These are phyloP conservation scores for Naganishia sp. DNA, from an alignment of 1,284 basidiomycete genomes.

Conservation along the genomic window DNA sequence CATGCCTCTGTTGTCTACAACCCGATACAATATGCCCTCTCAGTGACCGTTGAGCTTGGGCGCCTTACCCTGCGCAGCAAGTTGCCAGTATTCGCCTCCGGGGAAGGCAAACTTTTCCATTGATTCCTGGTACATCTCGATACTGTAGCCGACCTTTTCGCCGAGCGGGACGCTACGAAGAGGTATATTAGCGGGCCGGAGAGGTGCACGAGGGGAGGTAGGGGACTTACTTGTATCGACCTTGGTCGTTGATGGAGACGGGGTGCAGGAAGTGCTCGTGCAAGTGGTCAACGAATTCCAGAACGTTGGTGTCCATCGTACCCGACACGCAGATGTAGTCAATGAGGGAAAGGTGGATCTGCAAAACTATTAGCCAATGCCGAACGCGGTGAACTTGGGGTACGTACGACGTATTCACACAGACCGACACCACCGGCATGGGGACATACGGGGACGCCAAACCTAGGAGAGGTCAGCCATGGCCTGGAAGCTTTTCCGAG, in stretches of 20 bases:
- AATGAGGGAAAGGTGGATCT: conserved; percentile 62
- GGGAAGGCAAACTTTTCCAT: conserved; percentile 55
- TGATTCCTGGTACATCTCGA: conserved; percentile 55
- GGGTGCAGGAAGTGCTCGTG: conserved; percentile 91
- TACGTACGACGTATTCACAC: conserved; percentile 87
- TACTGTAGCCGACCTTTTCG: conserved; percentile 54
- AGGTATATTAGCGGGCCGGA: conserved; percentile 53
- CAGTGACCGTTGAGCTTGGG: conserved; percentile 37
- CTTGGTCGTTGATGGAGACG: conserved; percentile 80
- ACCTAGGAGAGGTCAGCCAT: conserved; percentile 50
- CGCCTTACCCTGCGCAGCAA: conserved; percentile 45
- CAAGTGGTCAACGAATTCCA: conserved; percentile 71
- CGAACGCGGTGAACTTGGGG: not conserved
- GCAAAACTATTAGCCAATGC: conserved; percentile 9
- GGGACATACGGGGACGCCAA: conserved; percentile 84
- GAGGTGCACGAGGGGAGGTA: conserved; percentile 58
- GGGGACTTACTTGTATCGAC: conserved; percentile 69
- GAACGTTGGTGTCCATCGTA: conserved; percentile 87
- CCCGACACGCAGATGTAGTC: conserved; percentile 92
- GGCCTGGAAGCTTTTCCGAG: conserved; percentile 45
- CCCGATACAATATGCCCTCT: not conserved
- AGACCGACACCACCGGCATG: conserved; percentile 94
- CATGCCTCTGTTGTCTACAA: not conserved
- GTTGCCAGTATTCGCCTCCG: conserved; percentile 55
- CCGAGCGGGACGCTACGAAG: conserved; percentile 47